Base-by-base conservation (phyloP, 306 rosid genomes). In the Medicago ruthenica region DNA sequence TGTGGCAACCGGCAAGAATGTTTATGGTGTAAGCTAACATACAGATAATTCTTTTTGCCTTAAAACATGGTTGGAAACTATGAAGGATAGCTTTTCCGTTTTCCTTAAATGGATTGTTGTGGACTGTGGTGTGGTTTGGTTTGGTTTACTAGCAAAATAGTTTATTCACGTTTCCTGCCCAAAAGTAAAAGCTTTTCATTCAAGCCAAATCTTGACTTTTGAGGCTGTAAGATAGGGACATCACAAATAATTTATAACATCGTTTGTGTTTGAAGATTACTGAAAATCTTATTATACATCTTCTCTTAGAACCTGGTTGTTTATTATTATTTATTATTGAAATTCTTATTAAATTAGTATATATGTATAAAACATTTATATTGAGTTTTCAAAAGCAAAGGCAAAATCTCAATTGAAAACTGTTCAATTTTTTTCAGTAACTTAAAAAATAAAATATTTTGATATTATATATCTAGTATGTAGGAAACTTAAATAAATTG, bases 1-100 rank as follows among this genome's bases (percentile, higher is more conserved):
- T 24, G 21, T 61, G 54, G 45, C 60, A 70, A 57, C 73, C 53
- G 54, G 39, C 60, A 70, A 57, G 76, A 18, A 71, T 81, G 58
- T 42, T 41, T 76, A 71, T 45, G 78, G 59, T 81, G 34, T 13
- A 68, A 60, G 80, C 73, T 67, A 74, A 60, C 71, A 50, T 34
- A 51, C n/a, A 75, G 47, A 62, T 62, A 51, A 37, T 78, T 62
- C 65, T 22, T 60, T 62, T 22, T 16, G 50, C 73, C 82, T 78
- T 39, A 62, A 61, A 73, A 75, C 55, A 47, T 51, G 72, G 58
- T 74, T 67, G 55, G 69, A 59, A 76, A 62, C 79, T 66, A 55
- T 42, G 66, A 9, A 69, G 31, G 44, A 40, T 57, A n/a, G 44
- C 42, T 13, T 66, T 71, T 6, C 65, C 71, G 61, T 76, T 63